A percentile compares a stretch with the other conserved stretches of the same genome.
phyloP scores from a whole-genome alignment of 352 stramenopile genomes.

The Globisporangium recalcitrans region DNA sequence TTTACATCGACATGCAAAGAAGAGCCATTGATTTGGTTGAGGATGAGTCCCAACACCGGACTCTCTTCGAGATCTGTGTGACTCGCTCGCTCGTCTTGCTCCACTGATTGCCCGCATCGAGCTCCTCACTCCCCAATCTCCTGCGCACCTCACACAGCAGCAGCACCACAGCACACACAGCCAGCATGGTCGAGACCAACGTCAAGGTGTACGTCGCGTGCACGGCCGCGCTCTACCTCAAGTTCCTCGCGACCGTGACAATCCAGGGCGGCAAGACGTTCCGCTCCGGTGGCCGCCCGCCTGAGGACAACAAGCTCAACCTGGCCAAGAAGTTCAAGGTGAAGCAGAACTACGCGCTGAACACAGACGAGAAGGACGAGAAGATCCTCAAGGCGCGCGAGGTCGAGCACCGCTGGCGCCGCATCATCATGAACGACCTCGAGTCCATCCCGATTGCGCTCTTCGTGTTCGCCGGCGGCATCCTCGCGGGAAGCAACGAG shows the following conservation, averaged over 20 bases:
- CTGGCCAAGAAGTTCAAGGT: slow-evolving; percentile 21
- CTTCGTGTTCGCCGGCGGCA: slow-evolving; percentile 38
- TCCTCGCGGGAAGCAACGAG: slow-evolving; percentile 33
- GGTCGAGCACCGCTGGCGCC: slow-evolving; percentile 39
- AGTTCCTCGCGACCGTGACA: slow-evolving; percentile 47
- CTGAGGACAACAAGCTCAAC: slow-evolving; percentile 44
- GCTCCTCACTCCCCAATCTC: neutral
- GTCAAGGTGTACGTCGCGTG: slow-evolving; percentile 25
- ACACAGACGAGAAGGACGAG: slow-evolving; percentile 24
- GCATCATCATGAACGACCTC: slow-evolving; percentile 55
- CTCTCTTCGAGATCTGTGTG: no score
- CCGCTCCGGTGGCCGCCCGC: slow-evolving; percentile 33
- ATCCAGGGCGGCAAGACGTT: slow-evolving; percentile 58
- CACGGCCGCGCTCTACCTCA: slow-evolving; percentile 45
- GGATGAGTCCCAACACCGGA: neutral
- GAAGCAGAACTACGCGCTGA: slow-evolving; percentile 35
- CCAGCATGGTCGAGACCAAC: slow-evolving; percentile 8
- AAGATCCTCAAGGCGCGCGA: slow-evolving; percentile 28
- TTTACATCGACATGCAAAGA: slow-evolving; percentile 1
- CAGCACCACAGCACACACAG: no score
- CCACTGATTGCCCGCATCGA: no score
- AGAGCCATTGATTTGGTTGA: neutral
- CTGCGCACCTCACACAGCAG: neutral
- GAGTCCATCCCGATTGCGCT: slow-evolving; percentile 59
- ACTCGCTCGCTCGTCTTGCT: no score